phyloP scores from a whole-genome alignment of 306 rosid genomes.

The Purshia tridentata region DNA sequence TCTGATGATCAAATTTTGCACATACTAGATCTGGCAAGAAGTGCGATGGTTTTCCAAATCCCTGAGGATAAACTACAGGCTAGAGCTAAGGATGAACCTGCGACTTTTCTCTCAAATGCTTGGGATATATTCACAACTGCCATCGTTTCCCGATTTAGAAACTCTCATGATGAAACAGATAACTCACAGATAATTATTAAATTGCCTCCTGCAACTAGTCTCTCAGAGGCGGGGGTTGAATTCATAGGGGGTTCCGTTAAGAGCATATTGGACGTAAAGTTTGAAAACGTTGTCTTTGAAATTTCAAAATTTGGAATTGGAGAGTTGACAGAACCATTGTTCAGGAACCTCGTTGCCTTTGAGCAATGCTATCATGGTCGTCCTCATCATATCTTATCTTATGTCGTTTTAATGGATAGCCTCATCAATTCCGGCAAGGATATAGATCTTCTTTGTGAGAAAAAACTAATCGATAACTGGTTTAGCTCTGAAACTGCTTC shows the following conservation, averaged over 20 bases:
- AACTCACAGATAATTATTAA: too few relatives aligned
- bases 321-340: constrained; percentile 8
- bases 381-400: constrained; percentile 12
- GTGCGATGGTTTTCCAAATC: background rate
- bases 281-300: background rate
- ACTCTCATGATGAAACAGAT: too few relatives aligned
- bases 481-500: constrained; percentile 12
- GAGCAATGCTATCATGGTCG: constrained; percentile 22
- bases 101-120: too few relatives aligned
- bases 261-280: constrained; percentile 4
- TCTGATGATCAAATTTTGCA: background rate
- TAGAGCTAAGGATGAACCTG: too few relatives aligned
- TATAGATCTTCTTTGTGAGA: constrained; percentile 3
- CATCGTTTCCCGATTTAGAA: too few relatives aligned
- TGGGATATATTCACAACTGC: too few relatives aligned
- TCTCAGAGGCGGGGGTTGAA: background rate
- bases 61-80: too few relatives aligned
- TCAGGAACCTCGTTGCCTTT: constrained; percentile 13
- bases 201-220: background rate
- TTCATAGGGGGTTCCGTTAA: background rate
- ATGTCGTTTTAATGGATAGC: constrained; percentile 14
- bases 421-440: constrained; percentile 14
- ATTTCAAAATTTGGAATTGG: constrained; percentile 11
- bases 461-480: background rate
- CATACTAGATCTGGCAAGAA: background rate